Percentiles rank a stretch among this genome's conserved stretches.
Evolutionary conservation across 768 basidiomycete species (phyloP).

Genomic region (Astraeus odoratus): DNA sequence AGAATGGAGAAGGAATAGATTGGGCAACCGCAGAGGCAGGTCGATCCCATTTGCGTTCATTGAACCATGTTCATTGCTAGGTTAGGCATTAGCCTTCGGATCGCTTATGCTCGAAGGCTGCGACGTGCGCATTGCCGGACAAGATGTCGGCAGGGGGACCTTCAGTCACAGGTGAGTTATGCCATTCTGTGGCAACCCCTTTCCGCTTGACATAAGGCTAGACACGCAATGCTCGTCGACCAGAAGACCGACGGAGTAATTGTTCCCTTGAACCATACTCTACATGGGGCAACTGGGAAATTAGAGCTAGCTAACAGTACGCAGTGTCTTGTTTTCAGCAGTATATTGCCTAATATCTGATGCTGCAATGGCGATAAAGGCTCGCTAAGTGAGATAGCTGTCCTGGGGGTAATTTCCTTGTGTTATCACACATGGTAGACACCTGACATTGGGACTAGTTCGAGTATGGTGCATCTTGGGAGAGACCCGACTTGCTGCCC

Average conservation of each 20-base stretch:
- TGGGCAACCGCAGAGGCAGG: conserved; percentile 85
- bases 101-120: conserved; percentile 75
- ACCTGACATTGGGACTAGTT: conserved; percentile 45
- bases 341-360: neutral
- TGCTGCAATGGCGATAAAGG: conserved; percentile 35
- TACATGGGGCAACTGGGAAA: conserved; percentile 49
- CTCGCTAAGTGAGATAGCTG: conserved; percentile 84
- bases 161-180: conserved; percentile 64
- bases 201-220: conserved; percentile 9
- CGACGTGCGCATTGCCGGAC: conserved; percentile 86
- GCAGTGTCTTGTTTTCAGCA: conserved; percentile 15
- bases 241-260: conserved; percentile 74
- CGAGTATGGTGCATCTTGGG: conserved; percentile 89
- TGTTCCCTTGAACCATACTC: conserved; percentile 73
- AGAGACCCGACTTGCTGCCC: conserved; percentile 68
- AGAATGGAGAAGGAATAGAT: conserved; percentile 67
- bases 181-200: neutral
- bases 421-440: neutral
- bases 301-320: conserved; percentile 85
- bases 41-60: neutral
- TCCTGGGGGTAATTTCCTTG: conserved; percentile 60
- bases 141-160: conserved; percentile 88
- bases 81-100: conserved; percentile 80
- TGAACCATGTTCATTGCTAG: neutral
- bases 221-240: conserved; percentile 89